Percentiles rank a stretch among this genome's conserved stretches.
These are phyloP conservation scores for Neofusicoccum ribis DNA, from an alignment of 2,329 filamentous ascomycete species.

Conservation along the genomic window DNA sequence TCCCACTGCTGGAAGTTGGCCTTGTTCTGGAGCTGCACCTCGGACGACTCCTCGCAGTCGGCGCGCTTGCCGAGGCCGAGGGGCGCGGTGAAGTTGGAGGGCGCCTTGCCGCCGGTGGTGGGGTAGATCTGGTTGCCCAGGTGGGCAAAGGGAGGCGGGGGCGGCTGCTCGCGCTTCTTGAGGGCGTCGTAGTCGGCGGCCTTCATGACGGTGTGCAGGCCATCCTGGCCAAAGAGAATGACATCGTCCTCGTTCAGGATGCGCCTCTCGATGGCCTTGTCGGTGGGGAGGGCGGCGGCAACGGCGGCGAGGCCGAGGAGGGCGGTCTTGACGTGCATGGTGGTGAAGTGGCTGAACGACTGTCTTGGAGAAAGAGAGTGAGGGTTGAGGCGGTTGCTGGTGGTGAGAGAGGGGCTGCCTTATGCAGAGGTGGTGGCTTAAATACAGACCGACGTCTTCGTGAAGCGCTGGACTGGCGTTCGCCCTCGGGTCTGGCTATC, in stretches of 20 bases:
- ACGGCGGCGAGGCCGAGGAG: not conserved
- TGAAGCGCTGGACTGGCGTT: not conserved
- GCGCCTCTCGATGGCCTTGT: not conserved
- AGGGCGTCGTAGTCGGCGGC: not conserved
- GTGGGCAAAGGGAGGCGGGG: not conserved
- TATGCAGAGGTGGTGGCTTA: not conserved
- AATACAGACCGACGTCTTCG: not conserved
- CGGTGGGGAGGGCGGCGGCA: not conserved
- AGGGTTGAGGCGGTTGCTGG: not conserved
- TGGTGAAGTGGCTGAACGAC: not conserved
- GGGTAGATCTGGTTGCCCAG: not conserved
- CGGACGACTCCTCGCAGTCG: not conserved
- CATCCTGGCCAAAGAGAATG: not conserved
- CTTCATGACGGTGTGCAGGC: not conserved
- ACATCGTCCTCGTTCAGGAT: constrained; percentile 9
- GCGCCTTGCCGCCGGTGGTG: not conserved
- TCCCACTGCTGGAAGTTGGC: not conserved
- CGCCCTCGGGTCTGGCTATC: not conserved
- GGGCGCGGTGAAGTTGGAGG: not conserved
- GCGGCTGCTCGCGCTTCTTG: not conserved
- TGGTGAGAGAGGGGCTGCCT: not conserved
- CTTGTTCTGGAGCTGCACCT: not conserved
- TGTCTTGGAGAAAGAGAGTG: not conserved
- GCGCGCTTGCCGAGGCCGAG: not conserved
- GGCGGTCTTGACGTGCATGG: not conserved